Conservation (phyloP, 805 yeast genomes). For the Blastobotrys americana region DNA sequence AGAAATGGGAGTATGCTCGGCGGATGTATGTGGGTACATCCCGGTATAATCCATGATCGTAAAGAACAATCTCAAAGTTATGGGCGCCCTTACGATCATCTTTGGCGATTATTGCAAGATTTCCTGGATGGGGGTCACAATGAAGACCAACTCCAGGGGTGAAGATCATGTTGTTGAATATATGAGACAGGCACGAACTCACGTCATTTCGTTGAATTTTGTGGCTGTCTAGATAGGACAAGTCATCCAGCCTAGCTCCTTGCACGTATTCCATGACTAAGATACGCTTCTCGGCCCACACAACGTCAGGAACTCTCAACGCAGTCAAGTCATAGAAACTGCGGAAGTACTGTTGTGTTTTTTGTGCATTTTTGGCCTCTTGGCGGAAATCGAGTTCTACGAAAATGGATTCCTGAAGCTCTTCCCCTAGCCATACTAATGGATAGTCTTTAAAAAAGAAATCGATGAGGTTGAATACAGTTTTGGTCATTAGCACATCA, state of each 20-base stretch:
- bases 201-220: conserved; percentile 70
- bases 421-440: conserved; percentile 91
- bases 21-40: conserved; percentile 71
- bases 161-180: conserved; percentile 92
- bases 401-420: conserved; percentile 73
- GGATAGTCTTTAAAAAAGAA: conserved; percentile 90
- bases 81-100: conserved; percentile 36
- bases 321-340: conserved; percentile 58
- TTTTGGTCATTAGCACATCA: conserved; percentile 70
- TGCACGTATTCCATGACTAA: conserved; percentile 80
- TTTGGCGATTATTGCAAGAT: conserved; percentile 63
- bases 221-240: conserved; percentile 53
- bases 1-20: conserved; percentile 78
- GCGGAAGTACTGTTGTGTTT: conserved; percentile 62
- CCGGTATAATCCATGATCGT: conserved; percentile 93
- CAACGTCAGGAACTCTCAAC: conserved; percentile 65
- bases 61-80: conserved; percentile 84
- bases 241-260: conserved; percentile 79
- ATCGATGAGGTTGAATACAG: conserved; percentile 67
- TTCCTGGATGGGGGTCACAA: conserved; percentile 98
- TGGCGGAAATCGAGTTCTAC: conserved; percentile 85
- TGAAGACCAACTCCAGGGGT: conserved; percentile 87
- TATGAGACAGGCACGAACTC: conserved; percentile 77
- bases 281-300: conserved; percentile 59
- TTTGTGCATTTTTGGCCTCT: conserved; percentile 75